phyloP scores from a whole-genome alignment of 2,329 filamentous ascomycete genomes.

The Chaetomium sp. region DNA sequence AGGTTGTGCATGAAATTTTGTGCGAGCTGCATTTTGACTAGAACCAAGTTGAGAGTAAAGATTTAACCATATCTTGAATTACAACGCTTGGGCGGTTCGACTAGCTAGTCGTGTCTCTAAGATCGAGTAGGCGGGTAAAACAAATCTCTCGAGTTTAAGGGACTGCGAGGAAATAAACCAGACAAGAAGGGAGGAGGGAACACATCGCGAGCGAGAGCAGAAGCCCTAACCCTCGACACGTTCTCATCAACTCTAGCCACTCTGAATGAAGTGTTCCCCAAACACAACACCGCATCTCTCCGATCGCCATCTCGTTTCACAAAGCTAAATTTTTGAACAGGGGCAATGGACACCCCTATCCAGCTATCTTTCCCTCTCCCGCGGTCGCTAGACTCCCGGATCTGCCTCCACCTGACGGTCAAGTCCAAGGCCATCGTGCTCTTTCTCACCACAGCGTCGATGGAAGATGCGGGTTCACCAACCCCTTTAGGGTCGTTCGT shows the following conservation, averaged over 20 bases:
- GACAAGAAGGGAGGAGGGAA: neutral
- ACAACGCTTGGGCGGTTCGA: neutral
- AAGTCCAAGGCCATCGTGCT: conserved; percentile 60
- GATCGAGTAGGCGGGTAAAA: neutral
- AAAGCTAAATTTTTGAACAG: neutral
- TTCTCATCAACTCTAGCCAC: neutral
- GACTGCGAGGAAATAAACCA: neutral
- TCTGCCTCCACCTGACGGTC: conserved; percentile 62
- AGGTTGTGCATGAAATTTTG: neutral
- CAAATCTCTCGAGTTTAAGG: neutral
- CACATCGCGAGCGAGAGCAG: neutral
- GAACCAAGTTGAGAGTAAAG: neutral
- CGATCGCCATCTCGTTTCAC: neutral
- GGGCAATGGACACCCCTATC: conserved; percentile 35
- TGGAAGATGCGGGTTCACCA: conserved; percentile 53
- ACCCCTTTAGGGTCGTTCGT: conserved; percentile 83
- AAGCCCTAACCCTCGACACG: neutral
- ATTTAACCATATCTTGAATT: neutral
- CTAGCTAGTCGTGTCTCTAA: neutral
- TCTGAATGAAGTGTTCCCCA: neutral
- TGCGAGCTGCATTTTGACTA: neutral
- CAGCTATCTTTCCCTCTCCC: conserved; percentile 64
- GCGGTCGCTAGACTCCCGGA: conserved; percentile 60
- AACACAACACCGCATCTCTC: neutral
- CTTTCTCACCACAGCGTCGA: conserved; percentile 61